Evolutionary conservation across 257 asterid genomes (phyloP), one percentile per base, ranked within the genome.

Genomic region (Echites panduratus): DNA sequence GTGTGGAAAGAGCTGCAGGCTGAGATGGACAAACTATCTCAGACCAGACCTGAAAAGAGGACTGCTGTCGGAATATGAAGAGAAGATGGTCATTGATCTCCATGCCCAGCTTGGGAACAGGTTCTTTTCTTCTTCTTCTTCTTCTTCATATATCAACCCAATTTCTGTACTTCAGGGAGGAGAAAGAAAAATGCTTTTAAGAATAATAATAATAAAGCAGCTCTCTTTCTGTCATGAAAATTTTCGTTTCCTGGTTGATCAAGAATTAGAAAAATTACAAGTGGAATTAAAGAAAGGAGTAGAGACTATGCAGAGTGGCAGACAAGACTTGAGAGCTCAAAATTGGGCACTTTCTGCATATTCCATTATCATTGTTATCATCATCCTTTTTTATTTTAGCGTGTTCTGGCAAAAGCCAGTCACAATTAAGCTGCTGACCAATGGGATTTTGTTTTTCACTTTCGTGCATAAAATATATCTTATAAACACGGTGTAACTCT

Each of bases 91-190:
- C 22, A 94, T 94, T 88, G 98, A 94, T 84, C 97, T 94, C 58
- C 98, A 91, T 85, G 92, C 97, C 79, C 96, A 91, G 70, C 96
- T 94, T 54, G 98, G 98, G 68, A 91, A 94, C 86, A 93, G 97
- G 98, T 91, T 32, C 4, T 35, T 32, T 53, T 17, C 53, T 53
- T 61, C n/a, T n/a, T n/a, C n/a, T n/a, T n/a, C n/a, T n/a, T n/a
- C n/a, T n/a, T n/a, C n/a, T n/a, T n/a, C n/a, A n/a, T n/a, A n/a
- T n/a, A n/a, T n/a, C 38, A 32, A 32, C 38, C 58, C 56, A 43
- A 52, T 24, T 50, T 41, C 38, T 35, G 19, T 10, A 40, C 58
- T 14, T 20, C 7, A 38, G 1, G 0, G 1, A 20, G 11, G 20
- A 53, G 64, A 73, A 32, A 26, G 69, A 43, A 27, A 29, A 72